A percentile compares a stretch with the other conserved stretches of the same genome.
Evolutionary conservation across 2,329 filamentous ascomycete species (phyloP).

Genomic region (Fusarium graminum): DNA sequence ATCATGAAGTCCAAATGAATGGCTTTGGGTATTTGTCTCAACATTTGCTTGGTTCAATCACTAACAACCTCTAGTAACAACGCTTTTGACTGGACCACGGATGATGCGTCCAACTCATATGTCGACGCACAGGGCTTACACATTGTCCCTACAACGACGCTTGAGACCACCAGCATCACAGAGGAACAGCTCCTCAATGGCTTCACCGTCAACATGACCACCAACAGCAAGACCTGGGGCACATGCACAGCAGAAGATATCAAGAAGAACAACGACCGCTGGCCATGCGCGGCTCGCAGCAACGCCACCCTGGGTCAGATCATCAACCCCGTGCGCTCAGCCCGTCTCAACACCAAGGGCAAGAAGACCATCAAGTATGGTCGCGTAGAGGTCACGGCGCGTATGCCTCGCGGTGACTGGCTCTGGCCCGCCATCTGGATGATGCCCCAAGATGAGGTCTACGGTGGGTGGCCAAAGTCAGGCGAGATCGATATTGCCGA

Average conservation of each 20-base stretch:
- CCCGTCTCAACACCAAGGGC: slow-evolving; percentile 58
- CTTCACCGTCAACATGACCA: slow-evolving; percentile 61
- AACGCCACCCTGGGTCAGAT: slow-evolving; percentile 60
- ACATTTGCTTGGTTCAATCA: rapidly evolving
- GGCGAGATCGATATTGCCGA: slow-evolving; percentile 69
- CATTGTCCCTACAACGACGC: slow-evolving; percentile 64
- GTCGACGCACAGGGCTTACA: slow-evolving; percentile 62
- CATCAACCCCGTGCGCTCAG: slow-evolving; percentile 63
- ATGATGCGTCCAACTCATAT: slow-evolving; percentile 60
- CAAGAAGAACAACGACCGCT: slow-evolving; percentile 33
- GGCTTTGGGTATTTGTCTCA: slow-evolving; percentile 54
- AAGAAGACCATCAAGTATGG: slow-evolving; percentile 64
- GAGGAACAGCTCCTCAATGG: slow-evolving; percentile 53
- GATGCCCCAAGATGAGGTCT: slow-evolving; percentile 61
- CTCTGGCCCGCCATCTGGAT: slow-evolving; percentile 64
- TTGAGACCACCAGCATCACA: slow-evolving; percentile 48
- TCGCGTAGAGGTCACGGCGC: slow-evolving; percentile 65
- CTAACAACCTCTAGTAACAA: slow-evolving; percentile 47
- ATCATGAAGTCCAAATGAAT: slow-evolving; percentile 58
- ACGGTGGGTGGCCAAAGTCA: slow-evolving; percentile 64
- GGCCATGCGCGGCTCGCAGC: slow-evolving; percentile 55
- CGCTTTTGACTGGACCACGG: slow-evolving; percentile 66
- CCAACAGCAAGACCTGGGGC: slow-evolving; percentile 46
- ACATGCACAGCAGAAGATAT: slow-evolving; percentile 55
- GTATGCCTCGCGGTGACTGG: slow-evolving; percentile 67